phyloP scores from a whole-genome alignment of 495 filamentous ascomycete genomes.

The Podospora didyma region DNA sequence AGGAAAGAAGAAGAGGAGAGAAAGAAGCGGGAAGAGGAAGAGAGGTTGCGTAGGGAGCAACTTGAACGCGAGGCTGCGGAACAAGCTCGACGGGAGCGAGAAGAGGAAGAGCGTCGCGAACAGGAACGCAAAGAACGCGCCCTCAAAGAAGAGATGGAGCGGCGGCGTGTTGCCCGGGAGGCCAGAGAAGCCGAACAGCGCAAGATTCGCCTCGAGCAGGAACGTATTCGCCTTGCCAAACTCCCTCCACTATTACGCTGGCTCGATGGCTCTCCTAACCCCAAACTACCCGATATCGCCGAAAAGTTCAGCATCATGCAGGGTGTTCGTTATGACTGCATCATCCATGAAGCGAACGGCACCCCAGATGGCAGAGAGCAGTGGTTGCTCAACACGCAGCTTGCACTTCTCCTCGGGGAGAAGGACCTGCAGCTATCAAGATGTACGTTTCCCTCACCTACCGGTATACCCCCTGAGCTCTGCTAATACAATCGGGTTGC shows the following conservation, averaged over 20 bases:
- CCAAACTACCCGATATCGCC: conserved; percentile 43
- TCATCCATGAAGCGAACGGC: conserved; percentile 42
- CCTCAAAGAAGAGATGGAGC: conserved; percentile 54
- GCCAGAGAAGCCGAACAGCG: conserved; percentile 54
- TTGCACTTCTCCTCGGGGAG: conserved; percentile 68
- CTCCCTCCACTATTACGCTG: conserved; percentile 50
- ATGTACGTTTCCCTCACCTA: conserved; percentile 47
- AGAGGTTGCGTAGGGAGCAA: conserved; percentile 39
- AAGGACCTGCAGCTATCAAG: conserved; percentile 70
- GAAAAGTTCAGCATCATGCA: conserved; percentile 46
- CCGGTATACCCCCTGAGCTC: not conserved
- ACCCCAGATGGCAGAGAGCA: conserved; percentile 52
- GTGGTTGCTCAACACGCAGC: conserved; percentile 76
- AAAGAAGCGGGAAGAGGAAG: conserved; percentile 35
- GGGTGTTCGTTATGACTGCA: conserved; percentile 53
- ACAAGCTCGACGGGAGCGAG: conserved; percentile 39
- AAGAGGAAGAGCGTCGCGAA: conserved; percentile 32
- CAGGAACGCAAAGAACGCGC: conserved; percentile 30
- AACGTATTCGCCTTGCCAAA: conserved; percentile 44
- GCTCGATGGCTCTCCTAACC: conserved; percentile 47
- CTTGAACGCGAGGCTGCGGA: conserved; percentile 39
- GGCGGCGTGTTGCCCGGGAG: conserved; percentile 49
- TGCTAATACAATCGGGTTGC: conserved; percentile 12
- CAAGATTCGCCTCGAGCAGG: conserved; percentile 41
- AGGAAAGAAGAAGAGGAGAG: conserved; percentile 30